Conservation (phyloP, 148 eudicot genomes). For the Persicaria tinctoria region DNA sequence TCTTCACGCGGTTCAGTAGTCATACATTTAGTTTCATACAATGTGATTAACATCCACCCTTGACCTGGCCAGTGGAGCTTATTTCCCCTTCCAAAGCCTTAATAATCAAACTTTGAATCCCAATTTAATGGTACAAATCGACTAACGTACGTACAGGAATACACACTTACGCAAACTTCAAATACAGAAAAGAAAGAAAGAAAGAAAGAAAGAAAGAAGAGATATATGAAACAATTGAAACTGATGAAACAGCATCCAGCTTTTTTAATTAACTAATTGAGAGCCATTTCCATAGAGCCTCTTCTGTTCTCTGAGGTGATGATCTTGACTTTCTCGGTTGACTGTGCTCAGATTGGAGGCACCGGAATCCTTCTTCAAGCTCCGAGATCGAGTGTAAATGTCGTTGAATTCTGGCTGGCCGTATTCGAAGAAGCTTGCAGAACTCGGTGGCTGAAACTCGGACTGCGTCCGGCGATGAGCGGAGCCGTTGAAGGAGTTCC, state of each 20-base stretch:
- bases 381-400: neutral
- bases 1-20: no score
- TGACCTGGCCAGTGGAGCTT: no score
- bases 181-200: no score
- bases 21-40: no score
- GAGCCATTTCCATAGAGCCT: neutral
- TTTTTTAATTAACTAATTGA: neutral
- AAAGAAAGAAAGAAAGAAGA: neutral
- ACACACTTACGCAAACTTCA: no score
- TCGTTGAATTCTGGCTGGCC: neutral
- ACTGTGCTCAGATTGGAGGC: neutral
- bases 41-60: no score
- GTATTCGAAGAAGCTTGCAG: neutral
- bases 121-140: no score
- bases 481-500: slow-evolving; percentile 7
- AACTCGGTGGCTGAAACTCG: neutral
- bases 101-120: no score
- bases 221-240: neutral
- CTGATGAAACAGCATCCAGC: neutral
- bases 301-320: neutral
- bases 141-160: no score
- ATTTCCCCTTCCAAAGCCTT: no score
- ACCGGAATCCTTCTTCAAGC: neutral
- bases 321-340: neutral
- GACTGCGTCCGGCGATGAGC: slow-evolving; percentile 1